Percentiles rank a stretch among this genome's conserved stretches.
phyloP scores from a whole-genome alignment of 345 rosid genomes.

The Anastatica hierochuntica region DNA sequence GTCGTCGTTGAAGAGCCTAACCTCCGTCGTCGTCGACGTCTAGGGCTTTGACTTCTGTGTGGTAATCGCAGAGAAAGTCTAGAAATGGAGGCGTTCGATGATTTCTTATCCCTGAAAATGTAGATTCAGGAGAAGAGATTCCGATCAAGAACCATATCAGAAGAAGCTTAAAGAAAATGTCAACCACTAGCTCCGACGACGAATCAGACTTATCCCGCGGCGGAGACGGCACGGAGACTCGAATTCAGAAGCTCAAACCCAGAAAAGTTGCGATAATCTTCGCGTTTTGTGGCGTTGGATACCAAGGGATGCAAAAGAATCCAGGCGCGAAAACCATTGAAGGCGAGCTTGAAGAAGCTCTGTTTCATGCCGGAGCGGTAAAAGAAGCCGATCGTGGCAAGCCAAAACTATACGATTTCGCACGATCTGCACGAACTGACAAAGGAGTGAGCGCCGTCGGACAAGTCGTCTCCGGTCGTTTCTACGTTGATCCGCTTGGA shows the following conservation, averaged over 20 bases:
- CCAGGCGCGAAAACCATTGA: constrained; percentile 95
- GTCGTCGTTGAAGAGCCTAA: no score
- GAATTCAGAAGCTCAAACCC: constrained; percentile 40
- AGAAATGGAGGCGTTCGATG: no score
- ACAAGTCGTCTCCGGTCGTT: constrained; percentile 81
- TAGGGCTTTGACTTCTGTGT: no score
- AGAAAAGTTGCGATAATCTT: constrained; percentile 80
- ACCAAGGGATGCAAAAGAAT: constrained; percentile 94
- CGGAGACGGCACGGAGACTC: constrained; percentile 1
- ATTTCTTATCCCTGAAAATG: no score
- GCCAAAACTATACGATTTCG: constrained; percentile 69
- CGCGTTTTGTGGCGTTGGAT: constrained; percentile 90
- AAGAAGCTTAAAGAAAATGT: constrained; percentile 48
- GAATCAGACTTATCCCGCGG: constrained; percentile 16
- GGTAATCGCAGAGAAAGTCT: no score
- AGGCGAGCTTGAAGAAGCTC: constrained; percentile 90
- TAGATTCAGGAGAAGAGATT: no score
- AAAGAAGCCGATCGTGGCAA: constrained; percentile 52
- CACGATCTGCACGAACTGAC: constrained; percentile 81
- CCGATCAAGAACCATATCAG: constrained; percentile 28
- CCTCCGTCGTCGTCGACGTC: no score
- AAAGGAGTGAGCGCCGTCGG: constrained; percentile 96
- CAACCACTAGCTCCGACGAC: constrained; percentile 30
- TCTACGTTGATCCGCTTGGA: constrained; percentile 78
- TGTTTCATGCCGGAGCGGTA: constrained; percentile 65